Evolutionary conservation across 2,329 filamentous ascomycete genomes (phyloP).

Genomic region (Calonectria pseudoreteaudii): DNA sequence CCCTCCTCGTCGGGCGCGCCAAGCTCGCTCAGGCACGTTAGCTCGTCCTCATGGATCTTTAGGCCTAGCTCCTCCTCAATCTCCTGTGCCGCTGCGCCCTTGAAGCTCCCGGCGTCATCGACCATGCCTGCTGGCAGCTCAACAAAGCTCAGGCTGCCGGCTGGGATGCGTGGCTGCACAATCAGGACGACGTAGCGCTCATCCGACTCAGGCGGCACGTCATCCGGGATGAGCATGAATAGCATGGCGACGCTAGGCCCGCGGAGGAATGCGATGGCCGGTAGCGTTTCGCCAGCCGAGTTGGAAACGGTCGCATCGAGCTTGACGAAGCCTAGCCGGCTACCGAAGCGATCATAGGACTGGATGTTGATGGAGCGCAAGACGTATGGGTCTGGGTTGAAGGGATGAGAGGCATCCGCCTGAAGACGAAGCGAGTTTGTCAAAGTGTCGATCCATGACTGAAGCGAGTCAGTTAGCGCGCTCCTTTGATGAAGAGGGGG

Average conservation of each 20-base stretch:
- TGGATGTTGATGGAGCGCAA: constrained; percentile 65
- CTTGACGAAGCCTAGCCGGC: constrained; percentile 68
- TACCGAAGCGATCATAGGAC: constrained; percentile 63
- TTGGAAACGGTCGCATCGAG: constrained; percentile 63
- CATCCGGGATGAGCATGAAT: constrained; percentile 66
- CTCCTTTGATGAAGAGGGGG: no score
- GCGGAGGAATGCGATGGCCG: constrained; percentile 67
- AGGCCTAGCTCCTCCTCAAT: constrained; percentile 71
- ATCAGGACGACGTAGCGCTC: constrained; percentile 70
- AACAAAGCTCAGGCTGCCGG: constrained; percentile 65
- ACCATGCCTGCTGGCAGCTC: constrained; percentile 72
- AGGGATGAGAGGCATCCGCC: constrained; percentile 58
- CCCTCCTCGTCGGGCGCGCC: constrained; percentile 47
- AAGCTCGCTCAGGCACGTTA: constrained; percentile 65
- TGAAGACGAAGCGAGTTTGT: constrained; percentile 61
- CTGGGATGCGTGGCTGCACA: constrained; percentile 68
- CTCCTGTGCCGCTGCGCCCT: constrained; percentile 69
- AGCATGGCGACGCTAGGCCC: constrained; percentile 73
- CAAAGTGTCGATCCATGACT: constrained; percentile 64
- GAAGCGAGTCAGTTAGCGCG: not conserved
- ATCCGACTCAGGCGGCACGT: constrained; percentile 50
- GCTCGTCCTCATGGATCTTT: constrained; percentile 58
- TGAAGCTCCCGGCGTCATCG: constrained; percentile 64
- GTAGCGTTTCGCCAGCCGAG: constrained; percentile 59
- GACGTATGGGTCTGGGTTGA: constrained; percentile 64